Conservation (phyloP, 2,329 filamentous ascomycete species). For the Venturia asperata region DNA sequence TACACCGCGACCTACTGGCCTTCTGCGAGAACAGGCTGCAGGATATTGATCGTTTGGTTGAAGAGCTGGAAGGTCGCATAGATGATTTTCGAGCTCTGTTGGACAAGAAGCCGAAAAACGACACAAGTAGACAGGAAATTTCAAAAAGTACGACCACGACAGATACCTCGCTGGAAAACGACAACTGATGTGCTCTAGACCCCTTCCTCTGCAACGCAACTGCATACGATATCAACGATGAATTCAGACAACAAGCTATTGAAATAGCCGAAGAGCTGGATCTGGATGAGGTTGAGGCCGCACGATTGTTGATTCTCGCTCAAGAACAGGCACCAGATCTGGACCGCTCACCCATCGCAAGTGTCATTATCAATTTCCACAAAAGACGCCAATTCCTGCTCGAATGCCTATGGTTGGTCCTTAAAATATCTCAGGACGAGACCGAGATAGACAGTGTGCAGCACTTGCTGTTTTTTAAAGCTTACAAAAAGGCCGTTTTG, state of each 20-base stretch:
- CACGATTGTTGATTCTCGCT: constrained; percentile 66
- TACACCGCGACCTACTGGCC: constrained; percentile 77
- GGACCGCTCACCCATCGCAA: constrained; percentile 67
- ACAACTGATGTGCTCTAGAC: background rate
- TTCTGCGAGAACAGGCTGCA: constrained; percentile 64
- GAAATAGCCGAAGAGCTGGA: constrained; percentile 82
- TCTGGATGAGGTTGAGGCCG: constrained; percentile 81
- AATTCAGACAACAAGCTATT: constrained; percentile 76
- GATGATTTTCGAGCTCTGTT: constrained; percentile 64
- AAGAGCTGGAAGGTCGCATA: constrained; percentile 58
- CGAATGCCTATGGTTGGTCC: constrained; percentile 72
- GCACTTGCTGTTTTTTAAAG: background rate
- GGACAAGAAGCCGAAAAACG: constrained; percentile 62
- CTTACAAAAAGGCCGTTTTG: constrained; percentile 10
- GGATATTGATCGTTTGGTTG: constrained; percentile 60
- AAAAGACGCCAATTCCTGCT: constrained; percentile 75
- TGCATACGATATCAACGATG: constrained; percentile 74
- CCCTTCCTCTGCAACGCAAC: constrained; percentile 44
- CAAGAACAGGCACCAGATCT: constrained; percentile 61
- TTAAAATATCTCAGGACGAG: constrained; percentile 60
- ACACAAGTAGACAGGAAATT: constrained; percentile 62
- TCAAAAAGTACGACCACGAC: constrained; percentile 8
- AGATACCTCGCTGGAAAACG: background rate
- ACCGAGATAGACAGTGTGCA: constrained; percentile 33
- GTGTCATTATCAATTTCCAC: constrained; percentile 81